Evolutionary conservation across 176 grass and related monocot species (phyloP), one percentile per base, ranked within the genome.

Genomic region (Eleusine coracana): DNA sequence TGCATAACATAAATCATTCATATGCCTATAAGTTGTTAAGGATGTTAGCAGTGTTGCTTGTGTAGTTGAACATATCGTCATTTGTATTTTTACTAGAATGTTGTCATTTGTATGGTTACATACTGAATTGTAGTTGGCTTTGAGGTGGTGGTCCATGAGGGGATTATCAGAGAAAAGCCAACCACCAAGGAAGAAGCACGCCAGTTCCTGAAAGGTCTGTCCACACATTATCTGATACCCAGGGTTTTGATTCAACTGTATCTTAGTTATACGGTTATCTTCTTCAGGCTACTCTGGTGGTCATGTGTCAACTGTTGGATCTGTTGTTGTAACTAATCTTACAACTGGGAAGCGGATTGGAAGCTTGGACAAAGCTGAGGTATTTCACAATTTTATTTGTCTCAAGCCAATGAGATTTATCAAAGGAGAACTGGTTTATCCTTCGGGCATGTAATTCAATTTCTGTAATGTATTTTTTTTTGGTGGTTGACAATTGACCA

Each of bases 81-180:
- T 68, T 25, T 80, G 4, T 11, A 34, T 21, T 34, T 86, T 82
- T 52, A 23, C 9, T 79, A 82, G 60, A 54, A 63, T 81, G 25
- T 86, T 72, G 20, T 71, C 70, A 59, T 76, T 72, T 21, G 73
- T 62, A 63, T 89, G 84, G 50, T 87, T 81, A 61, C 70, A 76
- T 91, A 89, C 87, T 94, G 85, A 91, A 78, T 38, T 74, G n/a
- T 88, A 88, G 70, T 92, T 86, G 75, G 88, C 84, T 86, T 92
- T 84, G 83, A 98, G 96, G 96, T 98, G 65, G 96, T 93, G 77
- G 90, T 98, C 76, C 92, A 98, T 95, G 71, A 98, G 77, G 92
- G 96, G 78, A 88, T 98, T 87, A 95, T 98, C 44, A 98, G 91
- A 81, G 96, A 98, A 87, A 98, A 98, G 72, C 96, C 96, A 64